Percentiles rank a stretch among this genome's conserved stretches.
Evolutionary conservation across 306 rosid genomes (phyloP).

Genomic region (Boehmeria nivea): DNA sequence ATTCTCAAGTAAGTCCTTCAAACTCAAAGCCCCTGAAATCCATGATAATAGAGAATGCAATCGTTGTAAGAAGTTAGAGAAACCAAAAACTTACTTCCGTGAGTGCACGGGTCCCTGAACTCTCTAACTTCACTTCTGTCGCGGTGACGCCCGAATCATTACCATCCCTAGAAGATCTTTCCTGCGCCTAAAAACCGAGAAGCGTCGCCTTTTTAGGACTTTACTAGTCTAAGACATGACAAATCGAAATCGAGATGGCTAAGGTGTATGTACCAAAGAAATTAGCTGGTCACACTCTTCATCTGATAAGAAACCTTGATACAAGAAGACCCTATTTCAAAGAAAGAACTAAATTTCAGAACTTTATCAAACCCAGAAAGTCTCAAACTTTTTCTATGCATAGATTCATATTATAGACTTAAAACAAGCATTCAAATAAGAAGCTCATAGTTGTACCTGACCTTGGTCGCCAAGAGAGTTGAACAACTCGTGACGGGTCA

Average conservation of each 20-base stretch:
- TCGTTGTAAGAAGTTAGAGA: not conserved
- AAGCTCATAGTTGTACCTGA: constrained; percentile 57
- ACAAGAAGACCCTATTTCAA: constrained; percentile 62
- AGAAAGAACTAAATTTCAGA: constrained; percentile 2
- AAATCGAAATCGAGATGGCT: constrained; percentile 14
- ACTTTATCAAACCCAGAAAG: not conserved
- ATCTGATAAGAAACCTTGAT: constrained; percentile 52
- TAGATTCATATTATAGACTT: too few species aligned
- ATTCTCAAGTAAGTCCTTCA: too few species aligned
- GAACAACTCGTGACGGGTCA: constrained; percentile 70
- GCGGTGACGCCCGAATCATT: constrained; percentile 18
- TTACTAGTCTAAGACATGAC: constrained; percentile 4
- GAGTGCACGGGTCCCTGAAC: constrained; percentile 27
- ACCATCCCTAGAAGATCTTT: constrained; percentile 30
- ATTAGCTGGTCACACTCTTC: constrained; percentile 78
- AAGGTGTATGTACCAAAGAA: constrained; percentile 61
- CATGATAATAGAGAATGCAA: not conserved
- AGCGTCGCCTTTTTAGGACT: constrained; percentile 7
- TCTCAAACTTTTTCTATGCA: too few species aligned
- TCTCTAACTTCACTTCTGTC: constrained; percentile 10
- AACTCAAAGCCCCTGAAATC: too few species aligned
- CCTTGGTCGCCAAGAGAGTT: constrained; percentile 93
- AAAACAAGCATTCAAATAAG: not conserved
- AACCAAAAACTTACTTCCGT: constrained; percentile 34
- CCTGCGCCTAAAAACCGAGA: constrained; percentile 38